Percentiles rank a stretch among this genome's conserved stretches.
Evolutionary conservation across 805 yeast genomes (phyloP).

Genomic region (Nakazawaea holstii): DNA sequence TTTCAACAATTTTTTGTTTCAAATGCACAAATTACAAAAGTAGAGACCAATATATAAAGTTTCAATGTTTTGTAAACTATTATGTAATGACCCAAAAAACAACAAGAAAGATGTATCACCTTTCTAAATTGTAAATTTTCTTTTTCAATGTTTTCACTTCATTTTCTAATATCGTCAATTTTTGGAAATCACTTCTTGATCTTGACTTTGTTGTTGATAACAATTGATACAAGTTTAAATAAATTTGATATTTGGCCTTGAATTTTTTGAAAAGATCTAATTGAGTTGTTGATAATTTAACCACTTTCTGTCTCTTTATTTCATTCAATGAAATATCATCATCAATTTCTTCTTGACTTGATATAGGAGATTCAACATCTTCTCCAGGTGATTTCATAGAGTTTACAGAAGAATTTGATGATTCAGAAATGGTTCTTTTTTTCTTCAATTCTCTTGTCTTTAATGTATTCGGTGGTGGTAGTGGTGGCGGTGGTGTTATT

Average conservation of each 20-base stretch:
- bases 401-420: slow-evolving; percentile 7
- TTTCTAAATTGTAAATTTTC: slow-evolving; percentile 3
- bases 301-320: neutral
- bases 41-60: too few relatives aligned
- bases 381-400: slow-evolving; percentile 2
- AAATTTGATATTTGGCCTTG: neutral
- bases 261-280: neutral
- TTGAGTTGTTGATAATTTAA: neutral
- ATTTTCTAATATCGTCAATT: slow-evolving; percentile 11
- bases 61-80: too few relatives aligned
- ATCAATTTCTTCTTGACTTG: slow-evolving; percentile 10
- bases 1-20: too few relatives aligned
- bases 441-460: slow-evolving; percentile 1
- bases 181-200: slow-evolving; percentile 11
- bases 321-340: slow-evolving; percentile 6
- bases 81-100: too few relatives aligned
- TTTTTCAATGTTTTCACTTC: neutral
- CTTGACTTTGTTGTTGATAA: slow-evolving; percentile 19
- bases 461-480: neutral
- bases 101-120: slow-evolving; percentile 11
- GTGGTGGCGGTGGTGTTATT: neutral
- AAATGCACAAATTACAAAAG: too few relatives aligned
- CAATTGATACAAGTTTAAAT: neutral
- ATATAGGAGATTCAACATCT: slow-evolving; percentile 2
- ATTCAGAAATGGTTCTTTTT: slow-evolving; percentile 7